A percentile compares a stretch with the other conserved stretches of the same genome.
Conservation (phyloP, 2,329 filamentous ascomycete species). For the Colletotrichum plurivorum region DNA sequence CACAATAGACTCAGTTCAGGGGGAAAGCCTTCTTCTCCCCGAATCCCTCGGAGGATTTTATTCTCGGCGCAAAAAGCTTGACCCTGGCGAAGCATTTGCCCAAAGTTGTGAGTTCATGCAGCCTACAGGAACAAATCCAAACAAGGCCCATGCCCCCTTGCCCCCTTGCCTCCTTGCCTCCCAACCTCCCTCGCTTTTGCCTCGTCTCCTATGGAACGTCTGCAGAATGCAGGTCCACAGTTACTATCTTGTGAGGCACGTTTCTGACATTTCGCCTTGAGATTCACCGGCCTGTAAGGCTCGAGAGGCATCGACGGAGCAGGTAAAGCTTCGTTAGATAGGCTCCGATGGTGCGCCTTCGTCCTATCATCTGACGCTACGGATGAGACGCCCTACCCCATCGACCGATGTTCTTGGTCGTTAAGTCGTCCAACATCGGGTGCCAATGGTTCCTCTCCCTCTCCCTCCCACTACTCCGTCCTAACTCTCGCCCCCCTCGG, state of each 20-base stretch:
- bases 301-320: slow-evolving; percentile 19
- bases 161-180: too few relatives aligned
- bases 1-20: too few relatives aligned
- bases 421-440: too few relatives aligned
- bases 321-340: background rate
- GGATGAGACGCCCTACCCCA: slow-evolving; percentile 29
- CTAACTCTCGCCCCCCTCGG: slow-evolving; percentile 4
- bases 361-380: slow-evolving; percentile 35
- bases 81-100: slow-evolving; percentile 3
- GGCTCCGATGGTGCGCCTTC: slow-evolving; percentile 19
- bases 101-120: slow-evolving; percentile 18
- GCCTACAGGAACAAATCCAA: slow-evolving; percentile 10
- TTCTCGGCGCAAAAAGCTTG: slow-evolving; percentile 15
- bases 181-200: background rate
- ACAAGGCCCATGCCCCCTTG: background rate
- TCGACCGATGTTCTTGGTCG: slow-evolving; percentile 20
- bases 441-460: too few relatives aligned
- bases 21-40: background rate
- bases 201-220: too few relatives aligned
- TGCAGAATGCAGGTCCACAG: slow-evolving; percentile 15
- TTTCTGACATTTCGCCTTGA: slow-evolving; percentile 21
- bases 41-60: slow-evolving; percentile 4
- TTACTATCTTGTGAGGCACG: slow-evolving; percentile 21
- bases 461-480: background rate
- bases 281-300: slow-evolving; percentile 10